Conservation (phyloP, 2,329 filamentous ascomycete species). For the Penicillium concentricum region DNA sequence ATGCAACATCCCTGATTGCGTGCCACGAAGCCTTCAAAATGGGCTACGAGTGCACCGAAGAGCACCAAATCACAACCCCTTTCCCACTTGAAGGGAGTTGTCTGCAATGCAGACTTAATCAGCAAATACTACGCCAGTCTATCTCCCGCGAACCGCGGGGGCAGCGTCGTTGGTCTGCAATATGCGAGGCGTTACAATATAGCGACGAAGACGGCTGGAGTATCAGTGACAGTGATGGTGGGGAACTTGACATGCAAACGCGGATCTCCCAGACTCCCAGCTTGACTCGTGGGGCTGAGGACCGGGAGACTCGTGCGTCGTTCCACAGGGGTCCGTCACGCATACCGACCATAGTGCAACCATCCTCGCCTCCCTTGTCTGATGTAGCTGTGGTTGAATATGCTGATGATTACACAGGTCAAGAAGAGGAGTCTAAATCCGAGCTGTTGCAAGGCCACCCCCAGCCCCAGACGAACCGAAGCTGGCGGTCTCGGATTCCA, state of each 20-base stretch:
- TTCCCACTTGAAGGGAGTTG: constrained; percentile 20
- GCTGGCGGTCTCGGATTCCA: constrained; percentile 1
- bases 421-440: neutral
- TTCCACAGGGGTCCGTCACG: neutral
- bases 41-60: constrained; percentile 17
- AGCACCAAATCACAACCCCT: neutral
- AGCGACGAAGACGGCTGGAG: neutral
- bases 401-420: neutral
- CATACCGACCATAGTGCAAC: neutral
- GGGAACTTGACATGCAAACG: neutral
- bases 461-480: neutral
- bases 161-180: neutral
- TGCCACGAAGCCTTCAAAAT: constrained; percentile 15
- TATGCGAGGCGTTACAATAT: neutral
- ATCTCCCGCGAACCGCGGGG: neutral
- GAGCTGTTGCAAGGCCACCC: neutral
- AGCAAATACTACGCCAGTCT: neutral
- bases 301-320: neutral
- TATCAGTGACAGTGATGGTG: neutral
- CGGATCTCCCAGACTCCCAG: neutral
- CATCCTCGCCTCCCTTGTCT: neutral
- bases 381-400: neutral
- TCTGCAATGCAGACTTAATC: neutral
- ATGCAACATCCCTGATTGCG: constrained; percentile 11
- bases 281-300: neutral